phyloP scores from a whole-genome alignment of 257 asterid genomes.

The Solanum pinnatisectum region DNA sequence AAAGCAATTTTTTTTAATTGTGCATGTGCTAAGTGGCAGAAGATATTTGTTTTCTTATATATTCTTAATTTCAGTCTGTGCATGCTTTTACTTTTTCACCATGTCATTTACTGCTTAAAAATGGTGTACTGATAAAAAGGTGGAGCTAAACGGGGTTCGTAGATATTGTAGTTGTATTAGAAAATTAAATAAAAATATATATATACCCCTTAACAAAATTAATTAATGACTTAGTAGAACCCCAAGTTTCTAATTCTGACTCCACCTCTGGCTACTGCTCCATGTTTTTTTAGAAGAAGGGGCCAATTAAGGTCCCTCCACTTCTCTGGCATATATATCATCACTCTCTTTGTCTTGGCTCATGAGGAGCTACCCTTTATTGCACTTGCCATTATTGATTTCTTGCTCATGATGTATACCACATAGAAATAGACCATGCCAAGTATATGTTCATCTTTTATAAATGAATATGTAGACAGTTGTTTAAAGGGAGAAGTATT shows the following conservation, averaged over 20 bases:
- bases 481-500: too few species aligned
- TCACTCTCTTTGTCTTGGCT: not conserved
- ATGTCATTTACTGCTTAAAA: not conserved
- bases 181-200: too few species aligned
- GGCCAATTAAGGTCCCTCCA: not conserved
- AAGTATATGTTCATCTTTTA: not conserved
- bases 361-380: not conserved
- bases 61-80: not conserved
- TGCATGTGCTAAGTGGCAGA: not conserved
- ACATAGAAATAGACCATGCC: not conserved
- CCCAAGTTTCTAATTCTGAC: too few species aligned
- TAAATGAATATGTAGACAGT: not conserved
- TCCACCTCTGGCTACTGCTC: too few species aligned
- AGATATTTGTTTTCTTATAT: not conserved
- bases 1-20: not conserved
- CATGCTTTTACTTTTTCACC: not conserved
- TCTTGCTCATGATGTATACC: not conserved
- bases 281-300: not conserved
- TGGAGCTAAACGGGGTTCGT: too few species aligned
- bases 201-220: not conserved
- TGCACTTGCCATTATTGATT: not conserved
- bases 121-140: not conserved
- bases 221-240: too few species aligned
- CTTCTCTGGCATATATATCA: not conserved
- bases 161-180: too few species aligned